Base-by-base conservation (phyloP, 345 rosid genomes). In the Sapria himalayana region DNA sequence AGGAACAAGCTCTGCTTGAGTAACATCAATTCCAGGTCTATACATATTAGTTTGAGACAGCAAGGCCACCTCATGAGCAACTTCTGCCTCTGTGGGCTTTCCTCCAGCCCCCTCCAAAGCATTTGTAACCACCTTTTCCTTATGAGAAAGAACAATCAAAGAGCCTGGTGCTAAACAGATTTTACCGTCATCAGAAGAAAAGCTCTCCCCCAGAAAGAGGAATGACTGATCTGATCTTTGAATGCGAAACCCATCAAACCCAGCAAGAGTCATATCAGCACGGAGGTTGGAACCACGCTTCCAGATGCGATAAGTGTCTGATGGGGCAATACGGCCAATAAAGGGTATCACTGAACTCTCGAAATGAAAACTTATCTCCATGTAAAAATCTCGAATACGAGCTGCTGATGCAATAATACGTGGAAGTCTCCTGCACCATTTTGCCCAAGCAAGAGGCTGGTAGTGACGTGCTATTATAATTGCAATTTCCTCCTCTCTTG, bases 21-120 rank as follows among this genome's bases (percentile, higher is more conserved):
- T 80, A 14, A 91, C 99, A 60, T 91, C 93, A 38, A 91, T 84
- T n/a, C 99, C 93, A 16, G 99, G 99, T 55, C 99, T 76, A 55
- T 74, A 91, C 93, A 84, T 91, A 37, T 80, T 84, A 51, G 99
- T 91, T 67, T 91, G 86, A 39, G 95, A 91, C 99, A 91, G 82
- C 59, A 73, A 48, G 25, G 84, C 67, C 45, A 91, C 99, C 59
- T 91, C 95, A 52, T 77, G 78, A 48, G 92, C 74, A 54, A 91
- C 92, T 62, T 84, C 95, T 13, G 92, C 69, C 49, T 91, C 93
- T 9, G 93, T 82, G 3, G 93, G 93, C 55, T 71, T 91, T 4
- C 79, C 64, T 39, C 99, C 95, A 27, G 93, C 99, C 48, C 95
- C 95, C 59, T 91, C 99, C 69, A 84, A 59, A 34, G 99, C 95